Percentiles rank a stretch among this genome's conserved stretches.
Conservation (phyloP, 371 early-diverging fungal species). For the Mortierella sp. region DNA sequence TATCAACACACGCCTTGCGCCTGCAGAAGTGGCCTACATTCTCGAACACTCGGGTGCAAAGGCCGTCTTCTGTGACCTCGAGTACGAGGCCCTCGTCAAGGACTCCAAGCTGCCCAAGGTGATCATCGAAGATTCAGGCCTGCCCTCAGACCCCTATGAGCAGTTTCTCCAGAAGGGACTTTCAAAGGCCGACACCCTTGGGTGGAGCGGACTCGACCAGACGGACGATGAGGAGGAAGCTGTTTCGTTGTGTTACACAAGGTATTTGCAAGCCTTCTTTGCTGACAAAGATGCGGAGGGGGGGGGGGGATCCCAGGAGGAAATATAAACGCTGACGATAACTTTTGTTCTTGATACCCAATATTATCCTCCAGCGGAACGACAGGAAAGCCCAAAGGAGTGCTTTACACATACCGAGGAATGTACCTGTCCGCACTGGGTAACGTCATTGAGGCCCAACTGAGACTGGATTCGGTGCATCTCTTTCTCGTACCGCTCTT, state of each 20-base stretch:
- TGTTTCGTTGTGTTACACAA: slow-evolving; percentile 71
- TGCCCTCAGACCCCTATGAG: slow-evolving; percentile 61
- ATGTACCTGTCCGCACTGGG: slow-evolving; percentile 65
- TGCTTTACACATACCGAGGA: slow-evolving; percentile 59
- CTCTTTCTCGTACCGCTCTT: slow-evolving; percentile 76
- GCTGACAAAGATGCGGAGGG: no score
- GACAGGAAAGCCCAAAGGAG: slow-evolving; percentile 74
- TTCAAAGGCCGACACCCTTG: slow-evolving; percentile 36
- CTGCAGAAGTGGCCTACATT: slow-evolving; percentile 72
- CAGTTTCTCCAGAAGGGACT: slow-evolving; percentile 47
- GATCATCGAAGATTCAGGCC: slow-evolving; percentile 35
- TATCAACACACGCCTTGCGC: slow-evolving; percentile 70
- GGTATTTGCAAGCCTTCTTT: slow-evolving; percentile 6
- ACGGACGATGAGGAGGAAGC: slow-evolving; percentile 61
- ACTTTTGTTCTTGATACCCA: neutral
- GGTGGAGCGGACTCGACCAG: slow-evolving; percentile 65
- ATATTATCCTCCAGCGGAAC: slow-evolving; percentile 57
- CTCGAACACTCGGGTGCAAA: slow-evolving; percentile 64
- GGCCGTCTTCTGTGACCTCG: slow-evolving; percentile 66
- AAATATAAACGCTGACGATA: neutral
- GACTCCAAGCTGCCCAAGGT: slow-evolving; percentile 36
- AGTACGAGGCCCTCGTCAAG: slow-evolving; percentile 51
- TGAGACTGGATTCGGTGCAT: slow-evolving; percentile 61
- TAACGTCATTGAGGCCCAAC: slow-evolving; percentile 60
- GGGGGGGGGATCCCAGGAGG: no score